phyloP scores from a whole-genome alignment of 139 green algal species.

The Chlorella sp. region DNA sequence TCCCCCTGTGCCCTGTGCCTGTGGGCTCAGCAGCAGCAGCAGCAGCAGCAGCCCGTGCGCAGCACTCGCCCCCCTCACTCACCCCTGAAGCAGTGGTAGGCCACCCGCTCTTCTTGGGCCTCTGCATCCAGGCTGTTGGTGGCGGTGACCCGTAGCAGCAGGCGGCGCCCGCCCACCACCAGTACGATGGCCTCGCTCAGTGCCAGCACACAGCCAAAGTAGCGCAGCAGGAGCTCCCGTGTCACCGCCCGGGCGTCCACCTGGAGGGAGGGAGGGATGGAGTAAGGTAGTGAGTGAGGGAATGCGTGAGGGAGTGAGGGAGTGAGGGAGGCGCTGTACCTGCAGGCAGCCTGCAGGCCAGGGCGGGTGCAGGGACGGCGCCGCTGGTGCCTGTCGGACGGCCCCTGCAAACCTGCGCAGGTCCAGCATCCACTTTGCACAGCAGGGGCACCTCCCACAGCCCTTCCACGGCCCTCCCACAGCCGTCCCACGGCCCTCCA shows the following conservation, averaged over 20 bases:
- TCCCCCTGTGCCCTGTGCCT: no score
- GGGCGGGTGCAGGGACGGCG: neutral
- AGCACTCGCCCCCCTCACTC: neutral
- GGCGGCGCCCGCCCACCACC: neutral
- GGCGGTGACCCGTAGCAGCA: constrained; percentile 52
- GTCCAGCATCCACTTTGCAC: neutral
- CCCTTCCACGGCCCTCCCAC: no score
- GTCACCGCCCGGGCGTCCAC: constrained; percentile 43
- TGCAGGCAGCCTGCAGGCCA: neutral
- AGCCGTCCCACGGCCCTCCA: no score
- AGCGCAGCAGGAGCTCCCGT: constrained; percentile 26
- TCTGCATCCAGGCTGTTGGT: constrained; percentile 51
- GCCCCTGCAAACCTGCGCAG: neutral
- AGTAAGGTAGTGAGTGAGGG: no score
- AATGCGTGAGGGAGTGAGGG: neutral
- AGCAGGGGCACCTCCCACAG: neutral
- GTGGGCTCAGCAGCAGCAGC: neutral
- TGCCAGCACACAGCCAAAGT: constrained; percentile 43
- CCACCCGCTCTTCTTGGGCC: constrained; percentile 47
- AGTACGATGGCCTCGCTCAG: constrained; percentile 46
- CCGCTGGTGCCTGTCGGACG: neutral
- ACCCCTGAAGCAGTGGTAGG: constrained; percentile 76
- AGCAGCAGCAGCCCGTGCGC: neutral
- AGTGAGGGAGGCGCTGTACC: no score
- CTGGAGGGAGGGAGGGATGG: neutral